phyloP scores from a whole-genome alignment of 1,284 basidiomycete species.

The Ceratobasidium sp. region DNA sequence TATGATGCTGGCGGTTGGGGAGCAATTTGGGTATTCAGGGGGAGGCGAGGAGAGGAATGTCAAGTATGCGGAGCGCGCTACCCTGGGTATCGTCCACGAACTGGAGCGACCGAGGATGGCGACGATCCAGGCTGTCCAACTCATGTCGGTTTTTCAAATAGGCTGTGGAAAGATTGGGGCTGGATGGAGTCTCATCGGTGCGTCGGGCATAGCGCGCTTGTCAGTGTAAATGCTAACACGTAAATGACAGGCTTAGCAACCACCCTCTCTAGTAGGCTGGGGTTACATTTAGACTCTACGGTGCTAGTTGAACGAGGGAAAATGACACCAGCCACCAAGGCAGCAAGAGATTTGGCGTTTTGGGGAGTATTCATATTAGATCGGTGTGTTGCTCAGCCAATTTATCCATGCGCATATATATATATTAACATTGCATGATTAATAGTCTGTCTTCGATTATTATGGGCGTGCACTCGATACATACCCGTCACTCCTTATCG shows the following conservation, averaged over 20 bases:
- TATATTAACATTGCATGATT: background rate
- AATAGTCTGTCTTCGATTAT: constrained; percentile 15
- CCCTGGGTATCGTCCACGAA: constrained; percentile 5
- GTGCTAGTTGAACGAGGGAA: constrained; percentile 16
- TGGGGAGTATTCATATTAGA: constrained; percentile 24
- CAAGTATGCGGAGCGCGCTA: constrained; percentile 7
- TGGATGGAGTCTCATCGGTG: constrained; percentile 36
- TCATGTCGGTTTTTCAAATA: constrained; percentile 30
- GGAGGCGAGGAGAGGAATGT: background rate
- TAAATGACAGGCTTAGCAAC: constrained; percentile 16
- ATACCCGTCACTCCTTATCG: constrained; percentile 25
- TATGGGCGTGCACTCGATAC: constrained; percentile 29
- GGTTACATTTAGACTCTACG: constrained; percentile 34
- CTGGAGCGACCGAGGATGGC: constrained; percentile 30
- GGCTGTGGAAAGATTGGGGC: constrained; percentile 8
- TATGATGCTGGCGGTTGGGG: constrained; percentile 36
- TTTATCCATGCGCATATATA: background rate
- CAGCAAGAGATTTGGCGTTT: constrained; percentile 4
- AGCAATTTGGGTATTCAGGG: constrained; percentile 21
- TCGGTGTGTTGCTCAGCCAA: constrained; percentile 18
- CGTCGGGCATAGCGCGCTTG: background rate
- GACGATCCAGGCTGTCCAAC: constrained; percentile 35
- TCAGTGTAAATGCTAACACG: background rate
- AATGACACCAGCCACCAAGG: constrained; percentile 21
- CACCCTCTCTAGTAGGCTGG: constrained; percentile 33